These are phyloP conservation scores for Aspergillus tanneri DNA, from an alignment of 2,329 filamentous ascomycete species.

Conservation along the genomic window DNA sequence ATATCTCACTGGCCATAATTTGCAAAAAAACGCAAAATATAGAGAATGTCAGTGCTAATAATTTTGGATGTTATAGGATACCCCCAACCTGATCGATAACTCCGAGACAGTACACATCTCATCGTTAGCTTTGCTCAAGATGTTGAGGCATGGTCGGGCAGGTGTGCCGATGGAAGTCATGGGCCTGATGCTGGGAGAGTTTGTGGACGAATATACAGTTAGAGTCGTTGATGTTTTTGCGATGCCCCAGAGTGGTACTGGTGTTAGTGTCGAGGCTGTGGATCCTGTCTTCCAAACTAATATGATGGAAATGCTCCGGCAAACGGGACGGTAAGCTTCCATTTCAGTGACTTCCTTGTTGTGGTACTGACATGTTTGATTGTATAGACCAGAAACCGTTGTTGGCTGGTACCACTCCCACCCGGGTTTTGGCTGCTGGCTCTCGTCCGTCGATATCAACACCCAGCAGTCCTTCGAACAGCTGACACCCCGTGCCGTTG, in stretches of 20 bases:
- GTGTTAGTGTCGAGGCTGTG: slow-evolving; percentile 96
- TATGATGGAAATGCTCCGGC: slow-evolving; percentile 99
- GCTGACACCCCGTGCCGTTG: slow-evolving; percentile 91
- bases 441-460: slow-evolving; percentile 98
- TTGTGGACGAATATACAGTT: slow-evolving; percentile 98
- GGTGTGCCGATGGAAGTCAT: slow-evolving; percentile 99
- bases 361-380: background rate
- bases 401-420: slow-evolving; percentile 99
- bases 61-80: slow-evolving; percentile 63
- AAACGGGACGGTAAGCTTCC: slow-evolving; percentile 78
- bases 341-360: background rate
- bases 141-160: slow-evolving; percentile 94
- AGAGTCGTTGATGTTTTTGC: slow-evolving; percentile 98
- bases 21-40: background rate
- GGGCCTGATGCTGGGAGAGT: slow-evolving; percentile 98
- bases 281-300: slow-evolving; percentile 99
- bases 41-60: background rate
- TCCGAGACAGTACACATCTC: slow-evolving; percentile 99
- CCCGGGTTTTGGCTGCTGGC: slow-evolving; percentile 98
- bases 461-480: slow-evolving; percentile 99
- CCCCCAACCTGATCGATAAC: slow-evolving; percentile 90
- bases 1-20: no score
- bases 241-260: slow-evolving; percentile 98
- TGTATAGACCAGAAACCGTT: slow-evolving; percentile 80
- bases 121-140: slow-evolving; percentile 93